Percentiles rank a stretch among this genome's conserved stretches.
Conservation (phyloP, 768 basidiomycete genomes). For the Lactarius sanguifluus region DNA sequence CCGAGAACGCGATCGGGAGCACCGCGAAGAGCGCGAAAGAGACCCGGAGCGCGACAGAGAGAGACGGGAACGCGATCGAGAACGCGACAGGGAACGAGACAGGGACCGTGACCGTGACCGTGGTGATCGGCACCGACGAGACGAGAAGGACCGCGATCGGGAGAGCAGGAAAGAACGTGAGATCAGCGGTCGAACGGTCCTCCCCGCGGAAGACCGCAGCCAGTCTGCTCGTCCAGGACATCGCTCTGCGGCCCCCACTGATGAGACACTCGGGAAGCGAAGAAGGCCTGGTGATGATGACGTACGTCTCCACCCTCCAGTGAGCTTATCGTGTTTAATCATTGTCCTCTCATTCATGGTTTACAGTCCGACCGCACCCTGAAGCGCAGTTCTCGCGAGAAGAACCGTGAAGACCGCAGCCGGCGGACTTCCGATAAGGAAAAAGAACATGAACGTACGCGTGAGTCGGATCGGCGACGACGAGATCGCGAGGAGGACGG, state of each 20-base stretch:
- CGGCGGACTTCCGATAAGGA: conserved; percentile 71
- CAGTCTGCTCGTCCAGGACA: conserved; percentile 59
- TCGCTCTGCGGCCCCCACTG: conserved; percentile 47
- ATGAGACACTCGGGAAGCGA: conserved; percentile 74
- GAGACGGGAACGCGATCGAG: conserved; percentile 32
- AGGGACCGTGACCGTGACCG: conserved; percentile 33
- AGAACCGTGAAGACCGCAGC: conserved; percentile 68
- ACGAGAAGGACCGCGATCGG: conserved; percentile 58
- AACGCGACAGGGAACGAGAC: conserved; percentile 33
- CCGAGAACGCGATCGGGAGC: conserved; percentile 33
- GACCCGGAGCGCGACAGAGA: conserved; percentile 34
- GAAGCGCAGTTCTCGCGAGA: conserved; percentile 82
- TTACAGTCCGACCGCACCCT: conserved; percentile 66
- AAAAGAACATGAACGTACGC: conserved; percentile 54
- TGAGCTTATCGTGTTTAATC: conserved; percentile 1
- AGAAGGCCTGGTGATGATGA: conserved; percentile 71
- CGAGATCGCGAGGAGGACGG: conserved; percentile 63
- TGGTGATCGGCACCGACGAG: conserved; percentile 34
- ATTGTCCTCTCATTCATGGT: neutral
- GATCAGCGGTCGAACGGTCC: conserved; percentile 38
- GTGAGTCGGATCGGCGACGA: conserved; percentile 66
- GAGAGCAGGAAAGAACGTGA: conserved; percentile 64
- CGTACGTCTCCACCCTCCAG: conserved; percentile 44
- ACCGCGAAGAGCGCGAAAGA: conserved; percentile 34
- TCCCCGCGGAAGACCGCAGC: conserved; percentile 51